Conservation (phyloP, 805 yeast genomes). For the Lipomyces yamadae region DNA sequence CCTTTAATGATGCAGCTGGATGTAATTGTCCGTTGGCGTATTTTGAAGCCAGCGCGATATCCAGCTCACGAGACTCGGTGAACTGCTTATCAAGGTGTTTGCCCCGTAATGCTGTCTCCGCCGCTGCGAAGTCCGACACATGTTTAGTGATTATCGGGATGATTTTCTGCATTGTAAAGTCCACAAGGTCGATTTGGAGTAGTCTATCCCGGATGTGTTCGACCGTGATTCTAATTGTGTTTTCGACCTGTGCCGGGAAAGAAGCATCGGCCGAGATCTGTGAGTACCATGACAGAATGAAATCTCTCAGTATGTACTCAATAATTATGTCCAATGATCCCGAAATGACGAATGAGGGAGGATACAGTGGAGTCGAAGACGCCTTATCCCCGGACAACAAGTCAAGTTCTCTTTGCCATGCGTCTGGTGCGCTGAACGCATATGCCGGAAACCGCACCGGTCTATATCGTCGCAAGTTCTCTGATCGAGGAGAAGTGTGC, state of each 20-base stretch:
- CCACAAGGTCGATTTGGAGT: slow-evolving; percentile 56
- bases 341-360: slow-evolving; percentile 59
- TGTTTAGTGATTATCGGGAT: slow-evolving; percentile 73
- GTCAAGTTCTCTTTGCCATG: slow-evolving; percentile 24
- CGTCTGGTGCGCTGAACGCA: slow-evolving; percentile 29
- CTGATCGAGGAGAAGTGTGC: slow-evolving; percentile 27
- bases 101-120: slow-evolving; percentile 47
- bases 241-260: slow-evolving; percentile 52
- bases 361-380: slow-evolving; percentile 44
- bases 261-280: slow-evolving; percentile 51
- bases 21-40: slow-evolving; percentile 63
- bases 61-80: slow-evolving; percentile 48
- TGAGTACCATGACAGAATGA: slow-evolving; percentile 61
- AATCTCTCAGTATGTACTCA: slow-evolving; percentile 55
- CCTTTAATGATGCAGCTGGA: slow-evolving; percentile 54
- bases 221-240: slow-evolving; percentile 53
- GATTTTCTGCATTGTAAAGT: slow-evolving; percentile 59
- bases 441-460: slow-evolving; percentile 33
- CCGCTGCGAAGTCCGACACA: slow-evolving; percentile 55
- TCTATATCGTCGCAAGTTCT: slow-evolving; percentile 21
- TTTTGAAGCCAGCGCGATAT: slow-evolving; percentile 50
- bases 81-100: slow-evolving; percentile 40
- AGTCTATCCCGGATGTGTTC: slow-evolving; percentile 52
- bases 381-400: slow-evolving; percentile 22
- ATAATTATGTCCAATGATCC: slow-evolving; percentile 59